Percentiles rank a stretch among this genome's conserved stretches.
These are phyloP conservation scores for Salix exigua DNA, from an alignment of 345 rosid species.

Conservation along the genomic window DNA sequence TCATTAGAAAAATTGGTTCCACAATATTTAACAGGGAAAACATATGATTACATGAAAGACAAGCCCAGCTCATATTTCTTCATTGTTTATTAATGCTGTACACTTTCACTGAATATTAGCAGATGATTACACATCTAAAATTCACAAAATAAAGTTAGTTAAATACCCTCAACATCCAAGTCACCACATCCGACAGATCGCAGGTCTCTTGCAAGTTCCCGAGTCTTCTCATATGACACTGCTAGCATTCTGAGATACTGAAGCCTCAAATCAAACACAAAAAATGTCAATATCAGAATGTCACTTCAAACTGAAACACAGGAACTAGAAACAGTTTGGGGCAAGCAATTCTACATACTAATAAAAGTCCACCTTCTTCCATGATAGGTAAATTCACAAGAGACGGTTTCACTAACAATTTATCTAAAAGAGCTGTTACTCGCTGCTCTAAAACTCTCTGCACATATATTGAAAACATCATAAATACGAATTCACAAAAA, in stretches of 20 bases:
- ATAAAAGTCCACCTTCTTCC: constrained; percentile 65
- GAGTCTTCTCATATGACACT: constrained; percentile 94
- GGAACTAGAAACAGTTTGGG: background rate
- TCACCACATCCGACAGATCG: constrained; percentile 96
- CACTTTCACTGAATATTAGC: background rate
- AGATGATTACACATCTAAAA: background rate
- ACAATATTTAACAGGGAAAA: background rate
- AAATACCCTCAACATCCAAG: constrained; percentile 88
- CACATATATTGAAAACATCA: background rate
- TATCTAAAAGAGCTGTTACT: constrained; percentile 87
- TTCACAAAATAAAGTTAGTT: background rate
- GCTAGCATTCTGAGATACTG: constrained; percentile 98
- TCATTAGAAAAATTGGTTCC: background rate
- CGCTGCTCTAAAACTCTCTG: constrained; percentile 99
- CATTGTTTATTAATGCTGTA: background rate
- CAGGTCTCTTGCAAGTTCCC: constrained; percentile 93
- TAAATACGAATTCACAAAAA: background rate
- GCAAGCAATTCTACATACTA: constrained; percentile 30
- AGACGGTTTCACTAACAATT: constrained; percentile 85
- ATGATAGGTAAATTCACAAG: constrained; percentile 77
- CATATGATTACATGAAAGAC: background rate
- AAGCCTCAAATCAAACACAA: constrained; percentile 40
- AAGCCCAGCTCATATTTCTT: background rate
- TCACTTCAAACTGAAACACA: constrained; percentile 10
- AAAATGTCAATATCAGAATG: constrained; percentile 15